Percentiles rank a stretch among this genome's conserved stretches.
Conservation (phyloP, 768 basidiomycete species). For the Strobilomyces echinocephalus region DNA sequence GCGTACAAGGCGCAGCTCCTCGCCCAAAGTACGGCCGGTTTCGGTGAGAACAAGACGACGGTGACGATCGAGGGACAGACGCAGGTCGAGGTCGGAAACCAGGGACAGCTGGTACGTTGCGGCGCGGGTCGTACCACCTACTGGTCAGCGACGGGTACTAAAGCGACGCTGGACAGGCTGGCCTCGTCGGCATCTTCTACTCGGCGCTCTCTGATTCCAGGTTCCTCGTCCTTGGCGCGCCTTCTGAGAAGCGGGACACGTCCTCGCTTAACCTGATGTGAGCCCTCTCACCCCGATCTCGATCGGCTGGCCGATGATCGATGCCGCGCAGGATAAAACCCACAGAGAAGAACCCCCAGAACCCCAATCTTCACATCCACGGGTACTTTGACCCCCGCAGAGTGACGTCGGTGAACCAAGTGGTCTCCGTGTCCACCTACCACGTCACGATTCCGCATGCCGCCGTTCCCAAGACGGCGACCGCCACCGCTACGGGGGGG, state of each 20-base stretch:
- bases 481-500: not conserved
- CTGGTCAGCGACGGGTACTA: no score
- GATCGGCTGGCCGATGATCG: not conserved
- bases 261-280: constrained; percentile 41
- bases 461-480: constrained; percentile 14
- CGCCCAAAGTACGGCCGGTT: constrained; percentile 22
- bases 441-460: constrained; percentile 22
- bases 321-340: constrained; percentile 23
- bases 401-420: constrained; percentile 30
- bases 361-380: constrained; percentile 11
- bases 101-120: constrained; percentile 26
- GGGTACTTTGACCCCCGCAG: constrained; percentile 36
- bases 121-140: no score
- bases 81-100: constrained; percentile 22
- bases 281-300: constrained; percentile 4
- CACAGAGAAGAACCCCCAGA: constrained; percentile 23
- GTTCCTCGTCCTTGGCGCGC: constrained; percentile 32
- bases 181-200: constrained; percentile 36
- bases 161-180: constrained; percentile 11
- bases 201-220: constrained; percentile 32
- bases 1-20: constrained; percentile 38
- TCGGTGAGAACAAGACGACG: constrained; percentile 8
- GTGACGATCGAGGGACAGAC: constrained; percentile 27
- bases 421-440: constrained; percentile 25
- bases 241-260: constrained; percentile 26